Base-by-base conservation (phyloP, 495 filamentous ascomycete species). In the Aspergillus steynii region DNA sequence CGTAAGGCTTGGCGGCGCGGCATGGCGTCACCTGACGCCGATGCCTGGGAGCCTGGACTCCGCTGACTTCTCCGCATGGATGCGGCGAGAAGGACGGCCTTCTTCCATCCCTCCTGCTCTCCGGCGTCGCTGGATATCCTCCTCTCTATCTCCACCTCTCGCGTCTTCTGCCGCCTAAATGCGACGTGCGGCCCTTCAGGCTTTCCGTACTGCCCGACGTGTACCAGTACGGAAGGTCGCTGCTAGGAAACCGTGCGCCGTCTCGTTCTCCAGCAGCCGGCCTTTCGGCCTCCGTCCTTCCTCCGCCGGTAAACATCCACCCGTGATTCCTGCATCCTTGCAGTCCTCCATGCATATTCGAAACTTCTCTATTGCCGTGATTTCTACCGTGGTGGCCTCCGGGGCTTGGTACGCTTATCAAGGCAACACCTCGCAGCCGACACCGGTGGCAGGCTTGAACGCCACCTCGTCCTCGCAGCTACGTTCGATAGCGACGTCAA, bases 331-430 rank as follows among this genome's bases (percentile, higher is more conserved):
- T 15, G 73, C 66, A 48, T 65, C 74, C 25, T 55, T 82, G 26
- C 73, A 79, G 10, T 82, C 85, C 32, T 84, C 86, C 12, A 90
- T 90, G 86, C 81, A 86, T 74, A 64, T 89, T 45, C 85, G 86
- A 31, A 82, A 80, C 59, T 84, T 88, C 66, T 86, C 86, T 0
- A 70, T 85, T 53, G 86, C 86, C 54, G 68, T 86, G 32, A 79
- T 87, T 25, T 86, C 86, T 25, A 80, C 83, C 26, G 77, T 85
- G 15, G 84, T 89, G 42, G 86, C 83, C 42, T 85, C 83, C 50
- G 86, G 87, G 31, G 86, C 86, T 58, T 90, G 83, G 81, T 89
- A 87, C 68, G 78, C 82, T 32, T 87, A 86, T 69, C 82, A 81
- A 62, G 75, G 77, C 10, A 74, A 76, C 63, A 69, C 54, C 50